Conservation (phyloP, 768 basidiomycete genomes). For the Termitomyces titanicus region DNA sequence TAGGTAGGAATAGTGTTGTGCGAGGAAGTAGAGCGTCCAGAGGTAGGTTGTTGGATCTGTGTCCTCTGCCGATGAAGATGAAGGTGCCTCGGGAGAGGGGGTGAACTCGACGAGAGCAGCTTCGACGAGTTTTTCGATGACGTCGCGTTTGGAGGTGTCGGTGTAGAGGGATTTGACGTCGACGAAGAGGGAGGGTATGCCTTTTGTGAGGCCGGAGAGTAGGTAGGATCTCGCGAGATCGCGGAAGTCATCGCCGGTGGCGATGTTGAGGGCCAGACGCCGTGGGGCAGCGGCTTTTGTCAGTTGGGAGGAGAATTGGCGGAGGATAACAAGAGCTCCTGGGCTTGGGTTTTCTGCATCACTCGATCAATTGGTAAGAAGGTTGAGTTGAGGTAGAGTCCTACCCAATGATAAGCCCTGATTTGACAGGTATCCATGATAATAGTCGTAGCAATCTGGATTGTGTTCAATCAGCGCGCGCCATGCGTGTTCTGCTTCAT, state of each 20-base stretch:
- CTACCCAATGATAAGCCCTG: conserved; percentile 66
- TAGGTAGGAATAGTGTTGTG: conserved; percentile 80
- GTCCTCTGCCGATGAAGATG: conserved; percentile 14
- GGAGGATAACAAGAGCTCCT: conserved; percentile 54
- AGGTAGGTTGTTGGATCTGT: conserved; percentile 79
- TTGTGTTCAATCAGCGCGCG: conserved; percentile 79
- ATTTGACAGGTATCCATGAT: conserved; percentile 64
- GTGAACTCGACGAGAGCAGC: conserved; percentile 35
- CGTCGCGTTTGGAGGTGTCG: conserved; percentile 57
- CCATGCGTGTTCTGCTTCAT: conserved; percentile 83
- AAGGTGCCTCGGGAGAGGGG: conserved; percentile 13
- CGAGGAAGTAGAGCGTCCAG: conserved; percentile 95
- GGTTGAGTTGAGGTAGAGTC: conserved; percentile 12
- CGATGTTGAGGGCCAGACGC: conserved; percentile 69
- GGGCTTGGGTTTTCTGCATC: conserved; percentile 46
- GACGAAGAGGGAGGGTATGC: conserved; percentile 89
- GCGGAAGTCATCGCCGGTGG: conserved; percentile 66
- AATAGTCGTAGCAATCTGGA: conserved; percentile 79
- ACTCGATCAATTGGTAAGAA: conserved; percentile 25
- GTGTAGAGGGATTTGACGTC: conserved; percentile 85
- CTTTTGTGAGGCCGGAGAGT: conserved; percentile 65
- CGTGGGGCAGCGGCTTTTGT: conserved; percentile 70
- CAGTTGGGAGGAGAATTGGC: conserved; percentile 55
- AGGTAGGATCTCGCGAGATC: conserved; percentile 66
- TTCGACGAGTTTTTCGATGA: conserved; percentile 70